Conservation (phyloP, 441 rosid genomes). For the Geranium incanum region DNA sequence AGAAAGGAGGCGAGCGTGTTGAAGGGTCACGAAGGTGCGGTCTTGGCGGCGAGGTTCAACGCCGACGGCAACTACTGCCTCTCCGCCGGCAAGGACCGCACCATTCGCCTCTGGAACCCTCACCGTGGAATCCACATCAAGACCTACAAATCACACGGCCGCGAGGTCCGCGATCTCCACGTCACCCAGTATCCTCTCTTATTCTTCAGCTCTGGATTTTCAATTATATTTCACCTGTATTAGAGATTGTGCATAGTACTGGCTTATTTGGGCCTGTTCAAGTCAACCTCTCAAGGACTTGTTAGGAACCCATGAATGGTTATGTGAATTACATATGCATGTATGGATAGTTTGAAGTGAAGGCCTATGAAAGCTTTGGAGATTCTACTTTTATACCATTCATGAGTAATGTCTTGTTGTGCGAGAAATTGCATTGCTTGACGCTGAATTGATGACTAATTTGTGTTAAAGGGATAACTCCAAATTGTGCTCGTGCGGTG, state of each 20-base stretch:
- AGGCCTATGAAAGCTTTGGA: background rate
- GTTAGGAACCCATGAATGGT: background rate
- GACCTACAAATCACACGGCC: conserved; percentile 94
- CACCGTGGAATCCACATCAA: conserved; percentile 91
- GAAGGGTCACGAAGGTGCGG: conserved; percentile 88
- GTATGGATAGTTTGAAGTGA: background rate
- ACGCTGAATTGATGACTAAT: background rate
- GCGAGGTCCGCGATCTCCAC: conserved; percentile 93
- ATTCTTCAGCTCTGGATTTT: background rate
- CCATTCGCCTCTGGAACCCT: conserved; percentile 97
- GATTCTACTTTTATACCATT: background rate
- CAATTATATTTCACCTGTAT: background rate
- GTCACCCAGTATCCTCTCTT: conserved; percentile 49
- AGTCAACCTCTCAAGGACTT: background rate
- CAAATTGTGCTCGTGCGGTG: conserved; percentile 82
- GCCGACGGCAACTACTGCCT: conserved; percentile 88
- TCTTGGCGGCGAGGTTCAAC: conserved; percentile 86
- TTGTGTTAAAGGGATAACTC: conserved; percentile 60
- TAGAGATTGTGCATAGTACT: background rate
- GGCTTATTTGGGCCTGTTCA: background rate
- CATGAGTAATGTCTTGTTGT: background rate
- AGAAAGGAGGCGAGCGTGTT: conserved; percentile 54
- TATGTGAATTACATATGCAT: background rate
- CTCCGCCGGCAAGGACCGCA: conserved; percentile 86
- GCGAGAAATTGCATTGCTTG: background rate